Percentiles rank a stretch among this genome's conserved stretches.
These are phyloP conservation scores for Apiotrichum laibachii DNA, from an alignment of 1,284 basidiomycete genomes.

Conservation along the genomic window DNA sequence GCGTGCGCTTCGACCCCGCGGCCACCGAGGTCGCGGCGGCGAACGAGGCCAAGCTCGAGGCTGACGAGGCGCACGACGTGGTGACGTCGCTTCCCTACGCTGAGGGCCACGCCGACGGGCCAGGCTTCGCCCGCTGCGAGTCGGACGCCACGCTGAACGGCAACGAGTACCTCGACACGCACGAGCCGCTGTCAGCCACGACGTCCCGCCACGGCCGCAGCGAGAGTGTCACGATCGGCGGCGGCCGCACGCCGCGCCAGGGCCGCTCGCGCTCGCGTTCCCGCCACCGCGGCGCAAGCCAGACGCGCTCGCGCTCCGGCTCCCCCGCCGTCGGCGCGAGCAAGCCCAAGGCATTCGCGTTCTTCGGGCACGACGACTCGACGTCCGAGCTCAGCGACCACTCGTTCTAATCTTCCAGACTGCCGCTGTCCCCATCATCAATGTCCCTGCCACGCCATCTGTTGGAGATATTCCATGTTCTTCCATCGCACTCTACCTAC, in stretches of 20 bases:
- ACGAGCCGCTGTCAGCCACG: not conserved
- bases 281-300: not conserved
- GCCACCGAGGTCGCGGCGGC: not conserved
- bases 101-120: not conserved
- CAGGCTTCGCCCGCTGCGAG: conserved; percentile 2
- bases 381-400: conserved; percentile 11
- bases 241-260: conserved; percentile 16
- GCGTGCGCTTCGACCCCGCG: too few species aligned
- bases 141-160: conserved; percentile 13
- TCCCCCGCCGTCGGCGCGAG: conserved; percentile 10
- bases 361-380: conserved; percentile 41
- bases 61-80: conserved; percentile 4
- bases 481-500: not conserved
- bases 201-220: not conserved
- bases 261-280: conserved; percentile 12
- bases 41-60: not conserved
- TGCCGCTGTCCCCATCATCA: too few species aligned
- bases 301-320: not conserved
- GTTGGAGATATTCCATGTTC: not conserved
- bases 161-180: not conserved
- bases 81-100: not conserved
- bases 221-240: conserved; percentile 1
- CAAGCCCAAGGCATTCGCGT: conserved; percentile 47
- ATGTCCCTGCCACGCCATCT: not conserved
- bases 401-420: not conserved